Percentiles rank a stretch among this genome's conserved stretches.
Evolutionary conservation across 108 stramenopile species (phyloP).

Genomic region (Nitzschia inconspicua): DNA sequence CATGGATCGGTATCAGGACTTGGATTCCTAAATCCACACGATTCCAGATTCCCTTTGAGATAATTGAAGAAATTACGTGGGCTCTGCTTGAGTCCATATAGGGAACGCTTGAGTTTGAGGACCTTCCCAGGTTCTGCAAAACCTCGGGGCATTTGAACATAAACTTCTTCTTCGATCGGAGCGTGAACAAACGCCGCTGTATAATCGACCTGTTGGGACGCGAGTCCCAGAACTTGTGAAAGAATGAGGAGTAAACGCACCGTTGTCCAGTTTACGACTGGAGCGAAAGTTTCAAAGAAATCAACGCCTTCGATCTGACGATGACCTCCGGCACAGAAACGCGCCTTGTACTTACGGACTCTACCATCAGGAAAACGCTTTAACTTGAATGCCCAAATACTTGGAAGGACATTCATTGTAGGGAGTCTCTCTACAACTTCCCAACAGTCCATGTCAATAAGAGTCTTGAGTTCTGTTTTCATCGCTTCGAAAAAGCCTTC

Average conservation of each 20-base stretch:
- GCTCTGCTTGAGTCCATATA: conserved; percentile 23
- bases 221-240: not conserved
- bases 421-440: conserved; percentile 3
- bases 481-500: conserved; percentile 34
- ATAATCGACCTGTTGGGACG: conserved; percentile 3
- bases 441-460: conserved; percentile 33
- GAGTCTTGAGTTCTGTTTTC: conserved; percentile 19
- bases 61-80: conserved; percentile 22
- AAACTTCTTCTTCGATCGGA: conserved; percentile 13
- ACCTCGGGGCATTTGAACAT: conserved; percentile 35
- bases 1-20: conserved; percentile 6
- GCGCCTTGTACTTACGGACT: conserved; percentile 28
- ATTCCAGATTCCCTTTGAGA: not conserved
- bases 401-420: not conserved
- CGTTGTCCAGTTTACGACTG: conserved; percentile 45
- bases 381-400: conserved; percentile 30
- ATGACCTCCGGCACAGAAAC: conserved; percentile 38
- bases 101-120: conserved; percentile 16
- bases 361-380: conserved; percentile 28
- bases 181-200: conserved; percentile 36
- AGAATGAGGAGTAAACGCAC: conserved; percentile 8
- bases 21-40: not conserved
- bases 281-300: conserved; percentile 32
- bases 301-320: conserved; percentile 26
- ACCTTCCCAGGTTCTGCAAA: conserved; percentile 17